These are phyloP conservation scores for Trichoderma afroharzianum DNA, from an alignment of 2,329 filamentous ascomycete species.

Conservation along the genomic window DNA sequence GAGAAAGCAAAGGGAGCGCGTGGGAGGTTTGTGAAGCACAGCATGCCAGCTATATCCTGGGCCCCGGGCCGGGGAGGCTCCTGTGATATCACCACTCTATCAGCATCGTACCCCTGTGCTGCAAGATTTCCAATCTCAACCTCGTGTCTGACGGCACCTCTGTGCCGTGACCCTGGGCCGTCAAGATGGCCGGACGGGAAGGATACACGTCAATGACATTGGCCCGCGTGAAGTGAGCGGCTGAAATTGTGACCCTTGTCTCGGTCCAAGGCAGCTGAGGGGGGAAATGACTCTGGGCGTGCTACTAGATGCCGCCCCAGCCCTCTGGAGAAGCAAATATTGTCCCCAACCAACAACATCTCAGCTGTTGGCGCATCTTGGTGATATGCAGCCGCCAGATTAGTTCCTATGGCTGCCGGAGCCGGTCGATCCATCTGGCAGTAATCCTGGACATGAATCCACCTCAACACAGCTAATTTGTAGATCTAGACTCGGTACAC, in stretches of 20 bases:
- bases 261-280: constrained; percentile 3
- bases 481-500: not conserved
- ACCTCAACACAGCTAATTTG: not conserved
- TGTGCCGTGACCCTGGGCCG: not conserved
- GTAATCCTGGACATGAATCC: not conserved
- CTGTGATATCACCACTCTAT: not conserved
- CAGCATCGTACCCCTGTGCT: not conserved
- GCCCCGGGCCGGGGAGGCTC: not conserved
- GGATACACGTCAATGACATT: not conserved
- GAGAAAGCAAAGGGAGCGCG: not conserved
- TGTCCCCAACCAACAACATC: too few relatives aligned
- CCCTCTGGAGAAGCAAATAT: not conserved
- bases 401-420: not conserved
- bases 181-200: not conserved
- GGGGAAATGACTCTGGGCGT: not conserved
- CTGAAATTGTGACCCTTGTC: constrained; percentile 1
- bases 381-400: not conserved
- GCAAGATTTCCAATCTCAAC: not conserved
- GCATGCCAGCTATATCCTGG: not conserved
- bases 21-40: not conserved
- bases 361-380: too few relatives aligned
- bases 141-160: not conserved
- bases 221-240: not conserved
- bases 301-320: too few relatives aligned
- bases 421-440: constrained; percentile 8